phyloP scores from a whole-genome alignment of 2,329 filamentous ascomycete species.

The Paramyrothecium roridum region DNA sequence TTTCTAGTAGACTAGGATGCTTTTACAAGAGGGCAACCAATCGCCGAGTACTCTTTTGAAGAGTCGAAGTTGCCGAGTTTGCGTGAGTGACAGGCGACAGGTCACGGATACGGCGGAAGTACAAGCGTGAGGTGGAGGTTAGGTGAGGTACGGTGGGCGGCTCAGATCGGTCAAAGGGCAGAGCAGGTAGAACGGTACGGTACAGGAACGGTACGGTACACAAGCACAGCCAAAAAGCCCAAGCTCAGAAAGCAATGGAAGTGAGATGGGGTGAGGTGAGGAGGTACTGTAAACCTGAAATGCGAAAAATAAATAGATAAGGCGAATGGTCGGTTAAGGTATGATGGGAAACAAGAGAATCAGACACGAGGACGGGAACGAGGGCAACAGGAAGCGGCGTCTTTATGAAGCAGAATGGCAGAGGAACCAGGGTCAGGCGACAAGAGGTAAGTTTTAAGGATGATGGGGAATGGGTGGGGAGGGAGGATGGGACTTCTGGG shows the following conservation, averaged over 20 bases:
- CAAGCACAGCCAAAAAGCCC: background rate
- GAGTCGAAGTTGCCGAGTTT: too few relatives aligned
- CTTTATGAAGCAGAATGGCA: background rate
- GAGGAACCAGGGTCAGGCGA: constrained; percentile 2
- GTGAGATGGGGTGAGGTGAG: background rate
- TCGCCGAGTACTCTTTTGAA: too few relatives aligned
- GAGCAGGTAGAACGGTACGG: too few relatives aligned
- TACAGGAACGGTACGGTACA: background rate
- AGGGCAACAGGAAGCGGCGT: background rate
- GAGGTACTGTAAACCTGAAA: background rate
- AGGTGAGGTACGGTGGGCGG: background rate
- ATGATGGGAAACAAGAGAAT: background rate
- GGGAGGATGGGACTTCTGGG: constrained; percentile 23
- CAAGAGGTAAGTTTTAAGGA: constrained; percentile 2
- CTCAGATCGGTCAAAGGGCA: background rate
- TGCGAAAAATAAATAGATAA: too few relatives aligned
- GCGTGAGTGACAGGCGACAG: background rate
- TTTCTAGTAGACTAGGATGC: too few relatives aligned
- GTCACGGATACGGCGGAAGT: background rate
- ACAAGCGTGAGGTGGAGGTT: background rate
- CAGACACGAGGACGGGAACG: constrained; percentile 1
- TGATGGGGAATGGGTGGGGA: constrained; percentile 8
- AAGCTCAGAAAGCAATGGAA: background rate
- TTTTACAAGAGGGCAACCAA: too few relatives aligned
- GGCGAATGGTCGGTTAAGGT: background rate